Evolutionary conservation across 176 grass and related monocot species (phyloP), one percentile per base, ranked within the genome.

Genomic region (Secale cereale): DNA sequence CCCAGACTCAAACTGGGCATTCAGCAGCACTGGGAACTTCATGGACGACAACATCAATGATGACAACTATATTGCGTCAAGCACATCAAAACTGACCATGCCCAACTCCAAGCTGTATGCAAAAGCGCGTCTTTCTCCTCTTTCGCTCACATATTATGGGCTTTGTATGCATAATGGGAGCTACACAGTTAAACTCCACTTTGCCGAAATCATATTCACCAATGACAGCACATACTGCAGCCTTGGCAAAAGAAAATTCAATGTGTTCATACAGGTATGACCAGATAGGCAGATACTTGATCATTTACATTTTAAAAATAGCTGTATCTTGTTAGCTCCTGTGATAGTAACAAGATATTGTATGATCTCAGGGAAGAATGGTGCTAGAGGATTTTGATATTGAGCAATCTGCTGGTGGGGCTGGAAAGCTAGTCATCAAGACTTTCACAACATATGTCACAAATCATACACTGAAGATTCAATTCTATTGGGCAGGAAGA

Each of bases 11-110:
- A 98, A 98, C 74, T 98, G 93, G 97, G 91, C 93, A 87, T 91
- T 98, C 63, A 95, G 93, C 83, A 98, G 93, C 91, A 92, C 89
- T 40, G 96, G 93, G 41, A 92, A 95, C 45, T 98, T 98, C 82
- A 81, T 98, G 89, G 93, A 98, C 59, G 77, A 98, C 87, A 85
- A 86, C 41, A 81, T 91, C 29, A 87, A 65, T 61, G 89, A 89
- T 65, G 93, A 98, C 81, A 92, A 63, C 86, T 98, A 92, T 74
- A 98, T 98, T 23, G 81, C 81, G 11, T 72, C 78, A 86, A 92
- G 61, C 65, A 25, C 82, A 74, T 94, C 88, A 70, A 87, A 91
- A 84, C 81, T 94, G 62, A 41, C 14, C 29, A 73, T 89, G 90
- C 80, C 75, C 62, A 62, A 93, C 39, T 87, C 89, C 41, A 90